These are phyloP conservation scores for Ogataea paraovalis DNA, from an alignment of 805 yeast species.

Conservation along the genomic window DNA sequence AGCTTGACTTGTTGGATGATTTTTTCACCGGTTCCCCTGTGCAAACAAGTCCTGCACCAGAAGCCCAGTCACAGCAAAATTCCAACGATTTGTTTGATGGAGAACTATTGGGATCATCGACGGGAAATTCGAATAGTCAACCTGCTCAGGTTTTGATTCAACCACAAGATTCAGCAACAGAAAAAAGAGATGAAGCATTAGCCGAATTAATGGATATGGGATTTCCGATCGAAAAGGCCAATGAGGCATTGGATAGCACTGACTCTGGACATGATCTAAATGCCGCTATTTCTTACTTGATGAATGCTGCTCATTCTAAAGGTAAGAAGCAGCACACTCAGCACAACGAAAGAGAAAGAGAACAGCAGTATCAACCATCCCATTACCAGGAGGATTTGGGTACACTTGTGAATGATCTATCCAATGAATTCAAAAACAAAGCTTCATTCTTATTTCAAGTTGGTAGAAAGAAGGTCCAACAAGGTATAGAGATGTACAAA, in stretches of 20 bases:
- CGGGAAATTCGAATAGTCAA: not conserved
- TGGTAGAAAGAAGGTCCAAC: conserved; percentile 57
- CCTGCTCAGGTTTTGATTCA: not conserved
- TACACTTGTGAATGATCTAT: conserved; percentile 46
- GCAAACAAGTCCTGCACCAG: not conserved
- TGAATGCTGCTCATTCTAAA: conserved; percentile 53
- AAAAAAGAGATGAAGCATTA: conserved; percentile 43
- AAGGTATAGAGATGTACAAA: conserved; percentile 59
- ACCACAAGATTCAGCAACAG: not conserved
- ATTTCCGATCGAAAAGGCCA: conserved; percentile 57
- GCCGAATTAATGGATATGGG: conserved; percentile 82
- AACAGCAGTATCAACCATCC: not conserved
- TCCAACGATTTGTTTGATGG: not conserved
- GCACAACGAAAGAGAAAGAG: not conserved
- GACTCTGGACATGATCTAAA: conserved; percentile 53
- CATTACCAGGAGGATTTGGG: conserved; percentile 32
- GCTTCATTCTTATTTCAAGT: conserved; percentile 57
- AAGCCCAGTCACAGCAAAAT: not conserved
- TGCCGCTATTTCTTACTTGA: conserved; percentile 61
- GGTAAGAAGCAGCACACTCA: conserved; percentile 8
- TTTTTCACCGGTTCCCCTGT: conserved; percentile 2
- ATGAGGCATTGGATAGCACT: conserved; percentile 52
- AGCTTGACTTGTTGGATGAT: conserved; percentile 2
- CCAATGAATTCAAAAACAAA: conserved; percentile 51
- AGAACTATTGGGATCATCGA: not conserved